Conservation (phyloP, 2,329 filamentous ascomycete genomes). For the Helotiales sp. region DNA sequence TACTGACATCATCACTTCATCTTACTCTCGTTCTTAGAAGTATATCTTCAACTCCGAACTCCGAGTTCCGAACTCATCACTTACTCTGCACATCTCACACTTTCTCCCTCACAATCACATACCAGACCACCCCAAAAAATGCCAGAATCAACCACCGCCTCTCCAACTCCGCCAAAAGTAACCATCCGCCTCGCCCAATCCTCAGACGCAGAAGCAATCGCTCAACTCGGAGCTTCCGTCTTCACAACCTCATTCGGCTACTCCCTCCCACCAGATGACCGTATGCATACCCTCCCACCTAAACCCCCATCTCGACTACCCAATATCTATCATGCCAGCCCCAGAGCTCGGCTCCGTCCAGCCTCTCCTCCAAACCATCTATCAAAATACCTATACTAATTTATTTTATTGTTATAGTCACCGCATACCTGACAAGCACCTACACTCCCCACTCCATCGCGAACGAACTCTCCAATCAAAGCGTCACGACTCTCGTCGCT, state of each 20-base stretch:
- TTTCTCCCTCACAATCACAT: not conserved
- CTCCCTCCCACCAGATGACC: conserved; percentile 40
- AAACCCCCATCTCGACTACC: no score
- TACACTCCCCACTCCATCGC: conserved; percentile 35
- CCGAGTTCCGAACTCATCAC: not conserved
- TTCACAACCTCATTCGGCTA: conserved; percentile 44
- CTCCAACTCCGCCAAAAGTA: conserved; percentile 5
- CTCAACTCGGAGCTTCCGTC: conserved; percentile 37
- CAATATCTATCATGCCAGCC: no score
- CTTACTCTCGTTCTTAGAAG: not conserved
- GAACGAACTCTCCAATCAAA: conserved; percentile 29
- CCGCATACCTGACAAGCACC: conserved; percentile 39
- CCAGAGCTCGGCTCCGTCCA: no score
- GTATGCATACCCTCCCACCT: no score
- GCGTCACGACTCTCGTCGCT: conserved; percentile 33
- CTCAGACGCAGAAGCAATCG: conserved; percentile 36
- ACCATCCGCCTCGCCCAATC: conserved; percentile 30
- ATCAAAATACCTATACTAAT: no score
- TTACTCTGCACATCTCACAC: not conserved
- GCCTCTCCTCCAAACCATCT: no score
- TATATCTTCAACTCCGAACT: not conserved
- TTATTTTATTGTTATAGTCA: no score
- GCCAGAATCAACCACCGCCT: conserved; percentile 9
- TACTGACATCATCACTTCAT: not conserved
- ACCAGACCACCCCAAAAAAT: not conserved